Evolutionary conservation across 306 rosid genomes (phyloP).

Genomic region (Ceratonia siliqua): DNA sequence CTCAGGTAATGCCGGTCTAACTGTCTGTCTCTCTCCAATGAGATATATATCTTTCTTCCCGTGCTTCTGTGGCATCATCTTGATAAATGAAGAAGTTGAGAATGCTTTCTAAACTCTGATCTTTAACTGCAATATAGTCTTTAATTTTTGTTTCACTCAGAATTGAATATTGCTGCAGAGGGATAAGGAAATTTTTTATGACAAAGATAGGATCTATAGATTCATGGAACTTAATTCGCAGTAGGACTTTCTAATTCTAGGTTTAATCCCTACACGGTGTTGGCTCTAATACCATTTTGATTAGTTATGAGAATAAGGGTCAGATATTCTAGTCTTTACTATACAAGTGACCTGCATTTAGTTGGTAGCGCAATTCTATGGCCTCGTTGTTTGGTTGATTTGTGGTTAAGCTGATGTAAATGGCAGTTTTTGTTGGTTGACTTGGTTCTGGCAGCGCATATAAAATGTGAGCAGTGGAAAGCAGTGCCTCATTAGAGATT

Average conservation of each 20-base stretch:
- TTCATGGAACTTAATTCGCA: neutral
- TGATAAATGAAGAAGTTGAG: slow-evolving; percentile 17
- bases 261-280: neutral
- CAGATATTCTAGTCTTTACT: neutral
- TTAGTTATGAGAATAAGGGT: neutral
- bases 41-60: slow-evolving; percentile 2
- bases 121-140: neutral
- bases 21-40: slow-evolving; percentile 10
- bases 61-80: neutral
- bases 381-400: neutral
- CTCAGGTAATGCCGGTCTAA: slow-evolving; percentile 56
- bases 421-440: neutral
- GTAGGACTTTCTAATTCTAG: neutral
- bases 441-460: neutral
- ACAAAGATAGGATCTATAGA: neutral
- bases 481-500: neutral
- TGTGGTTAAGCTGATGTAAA: neutral
- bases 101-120: neutral
- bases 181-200: neutral
- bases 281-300: neutral
- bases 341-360: neutral
- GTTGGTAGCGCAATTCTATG: neutral
- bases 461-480: neutral
- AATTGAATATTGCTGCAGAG: neutral
- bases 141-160: neutral